These are phyloP conservation scores for Chaetomium fimeti DNA, from an alignment of 495 filamentous ascomycete genomes.

Conservation along the genomic window DNA sequence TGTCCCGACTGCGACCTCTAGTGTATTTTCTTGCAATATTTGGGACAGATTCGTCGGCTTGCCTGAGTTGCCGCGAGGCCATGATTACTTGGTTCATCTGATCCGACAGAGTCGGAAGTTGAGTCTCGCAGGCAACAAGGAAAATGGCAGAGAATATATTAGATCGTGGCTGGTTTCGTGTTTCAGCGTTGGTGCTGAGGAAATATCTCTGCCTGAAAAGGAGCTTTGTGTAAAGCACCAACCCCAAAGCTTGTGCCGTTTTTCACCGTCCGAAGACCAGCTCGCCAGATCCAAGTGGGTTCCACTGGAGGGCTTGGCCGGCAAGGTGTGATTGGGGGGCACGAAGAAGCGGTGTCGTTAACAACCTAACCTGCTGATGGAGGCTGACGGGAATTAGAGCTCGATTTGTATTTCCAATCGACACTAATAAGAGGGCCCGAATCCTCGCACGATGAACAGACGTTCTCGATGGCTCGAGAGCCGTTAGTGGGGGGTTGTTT, in stretches of 20 bases:
- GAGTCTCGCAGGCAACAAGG: background rate
- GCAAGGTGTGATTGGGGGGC: background rate
- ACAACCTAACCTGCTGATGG: background rate
- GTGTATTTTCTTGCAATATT: background rate
- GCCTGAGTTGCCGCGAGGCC: too few relatives aligned
- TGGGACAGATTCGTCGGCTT: too few relatives aligned
- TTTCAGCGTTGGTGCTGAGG: background rate
- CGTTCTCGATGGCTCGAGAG: too few relatives aligned
- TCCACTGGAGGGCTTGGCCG: background rate
- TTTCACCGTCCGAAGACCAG: background rate
- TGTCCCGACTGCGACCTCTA: background rate
- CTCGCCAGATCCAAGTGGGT: background rate
- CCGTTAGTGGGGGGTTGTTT: too few relatives aligned
- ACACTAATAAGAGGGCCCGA: too few relatives aligned
- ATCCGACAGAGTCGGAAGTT: background rate
- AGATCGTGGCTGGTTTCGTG: background rate
- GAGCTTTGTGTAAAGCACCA: background rate
- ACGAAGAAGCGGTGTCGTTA: background rate
- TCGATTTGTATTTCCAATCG: background rate
- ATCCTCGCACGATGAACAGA: too few relatives aligned
- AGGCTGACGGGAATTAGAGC: background rate
- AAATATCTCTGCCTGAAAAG: slow-evolving; percentile 6
- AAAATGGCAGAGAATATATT: background rate
- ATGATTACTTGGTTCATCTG: too few relatives aligned
- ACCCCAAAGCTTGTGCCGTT: slow-evolving; percentile 1